Evolutionary conservation across 495 filamentous ascomycete species (phyloP), one percentile per base, ranked within the genome.

Genomic region (Xylaria cubensis): DNA sequence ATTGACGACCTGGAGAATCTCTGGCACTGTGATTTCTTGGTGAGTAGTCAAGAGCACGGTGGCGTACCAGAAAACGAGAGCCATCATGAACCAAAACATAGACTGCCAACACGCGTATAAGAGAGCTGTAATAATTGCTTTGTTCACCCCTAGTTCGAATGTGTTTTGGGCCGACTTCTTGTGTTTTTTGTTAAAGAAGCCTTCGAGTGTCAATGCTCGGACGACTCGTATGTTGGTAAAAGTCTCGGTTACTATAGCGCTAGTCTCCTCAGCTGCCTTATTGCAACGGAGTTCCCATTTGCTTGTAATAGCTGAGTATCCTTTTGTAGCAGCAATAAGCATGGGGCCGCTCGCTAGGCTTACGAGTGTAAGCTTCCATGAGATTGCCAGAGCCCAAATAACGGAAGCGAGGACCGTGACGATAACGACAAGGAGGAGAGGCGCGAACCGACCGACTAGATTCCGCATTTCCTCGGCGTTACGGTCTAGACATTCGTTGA

Each of bases 391-490:
- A 59, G 92, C 91, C 94, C 94, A 98, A 6, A 87, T 74, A 8
- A 97, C 70, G 0, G 94, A 87, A 21, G 92, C 87, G 1, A 82
- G 46, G 19, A 92, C 87, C 85, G 96, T 94, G 12, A 87, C 66
- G 6, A 84, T 75, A 5, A 90, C 88, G 6, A 92, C 88, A 17
- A 94, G 86, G 0, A 91, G 77, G 53, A 90, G 88, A 4, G 90
- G 92, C 7, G 90, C 88, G 76, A 97, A 97, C 51, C 92, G 88
- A 12, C 93, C 91, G 2, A 97, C 82, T 0, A 98, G 78, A 71
- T 94, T 93, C 4, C 91, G 87, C 87, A 95, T 95, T 75, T 97
- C 93, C 80, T 98, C 96, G 2, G 90, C 93, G 75, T 95, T 92
- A 62, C 93, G 87, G 74, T 96, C 93, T 4, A 98, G 87, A 64